Evolutionary conservation across 176 grass and related monocot species (phyloP), one percentile per base, ranked within the genome.

Genomic region (Neostapfia colusana): DNA sequence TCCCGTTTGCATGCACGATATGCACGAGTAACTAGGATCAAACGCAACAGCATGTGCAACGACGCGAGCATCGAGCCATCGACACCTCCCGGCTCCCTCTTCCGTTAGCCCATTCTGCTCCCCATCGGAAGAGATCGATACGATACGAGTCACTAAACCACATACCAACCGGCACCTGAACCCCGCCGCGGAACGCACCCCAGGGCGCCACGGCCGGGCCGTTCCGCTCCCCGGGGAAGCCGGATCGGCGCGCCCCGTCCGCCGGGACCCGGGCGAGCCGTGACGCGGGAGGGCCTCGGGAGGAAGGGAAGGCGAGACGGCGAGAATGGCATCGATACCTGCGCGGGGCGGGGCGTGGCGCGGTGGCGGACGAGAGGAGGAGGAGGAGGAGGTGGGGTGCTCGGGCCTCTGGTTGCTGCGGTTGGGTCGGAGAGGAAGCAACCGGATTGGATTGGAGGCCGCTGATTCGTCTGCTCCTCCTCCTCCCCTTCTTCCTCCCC

Each of bases 361-460:
- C 67, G 36, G 36, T 35, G 21, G 61, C 20, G 34, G 9, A 28
- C 10, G 45, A 41, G 55, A 58, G 10, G 15, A 57, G 11, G 41
- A 31, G 31, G 31, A 3, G 31, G 31, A 3, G 31, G 31, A 31
- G 31, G 31, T 2, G 31, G 31, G 31, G 2, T 31, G 10, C 6
- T 10, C 46, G 8, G 35, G 60, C 11, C 5, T 46, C 13, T 18
- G 5, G 38, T 2, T 27, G 49, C 5, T 40, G 2, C 4, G 14
- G 35, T 43, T 59, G 71, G 67, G 38, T 67, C 28, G 73, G 77
- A 43, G 85, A 43, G n/a, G 85, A 87, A 82, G 85, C 85, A 78
- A 83, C 41, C 41, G 12, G 39, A 34, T 14, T 18, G 74, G 79
- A 87, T 65, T 87, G 73, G 70, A 67, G 73, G 58, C 14, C 13